Evolutionary conservation across 805 yeast species (phyloP).

Genomic region (Saccharomycopsis selenospora): DNA sequence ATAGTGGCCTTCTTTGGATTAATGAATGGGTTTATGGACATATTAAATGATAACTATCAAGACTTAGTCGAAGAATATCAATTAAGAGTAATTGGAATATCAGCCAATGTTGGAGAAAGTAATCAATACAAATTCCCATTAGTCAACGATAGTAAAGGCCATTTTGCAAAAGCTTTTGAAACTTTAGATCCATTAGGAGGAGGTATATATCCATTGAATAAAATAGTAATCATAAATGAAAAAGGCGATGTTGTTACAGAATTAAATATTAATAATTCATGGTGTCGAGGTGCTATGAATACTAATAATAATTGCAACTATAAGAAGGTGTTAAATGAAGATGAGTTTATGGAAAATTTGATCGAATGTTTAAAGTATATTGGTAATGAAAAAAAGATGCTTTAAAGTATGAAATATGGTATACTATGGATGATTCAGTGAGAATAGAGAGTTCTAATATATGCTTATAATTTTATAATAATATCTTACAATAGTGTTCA

Average conservation of each 20-base stretch:
- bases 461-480: too few species aligned
- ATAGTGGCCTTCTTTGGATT: conserved; percentile 16
- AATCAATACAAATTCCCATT: conserved; percentile 25
- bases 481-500: too few species aligned
- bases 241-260: conserved; percentile 17
- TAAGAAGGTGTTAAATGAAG: conserved; percentile 1
- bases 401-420: too few species aligned
- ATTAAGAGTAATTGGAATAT: conserved; percentile 7
- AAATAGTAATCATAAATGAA: conserved; percentile 26
- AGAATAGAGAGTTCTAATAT: too few species aligned
- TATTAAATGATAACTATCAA: conserved; percentile 1
- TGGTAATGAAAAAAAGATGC: neutral
- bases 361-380: conserved; percentile 12
- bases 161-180: conserved; percentile 23
- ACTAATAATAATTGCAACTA: neutral
- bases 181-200: conserved; percentile 32
- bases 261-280: conserved; percentile 4
- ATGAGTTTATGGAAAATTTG: conserved; percentile 6
- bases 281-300: neutral
- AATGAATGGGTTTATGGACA: conserved; percentile 6
- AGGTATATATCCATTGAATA: conserved; percentile 29
- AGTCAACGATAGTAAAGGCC: conserved; percentile 26
- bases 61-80: conserved; percentile 2
- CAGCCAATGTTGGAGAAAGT: conserved; percentile 5
- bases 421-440: too few species aligned